phyloP scores from a whole-genome alignment of 176 grass and related monocot species.

The Eragrostis nindensis region DNA sequence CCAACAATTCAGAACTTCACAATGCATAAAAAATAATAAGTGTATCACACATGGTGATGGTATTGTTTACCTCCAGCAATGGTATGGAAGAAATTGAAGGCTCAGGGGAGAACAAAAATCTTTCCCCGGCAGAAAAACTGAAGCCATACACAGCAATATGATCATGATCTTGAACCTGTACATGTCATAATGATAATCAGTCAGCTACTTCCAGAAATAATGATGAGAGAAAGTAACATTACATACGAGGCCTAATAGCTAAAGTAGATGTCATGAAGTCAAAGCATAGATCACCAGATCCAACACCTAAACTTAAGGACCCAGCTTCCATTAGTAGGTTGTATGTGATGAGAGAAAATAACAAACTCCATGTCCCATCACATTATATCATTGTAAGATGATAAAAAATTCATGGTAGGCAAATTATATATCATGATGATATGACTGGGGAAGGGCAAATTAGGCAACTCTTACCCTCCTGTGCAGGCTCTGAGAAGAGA shows the following conservation, averaged over 20 bases:
- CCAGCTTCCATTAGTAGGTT: not conserved
- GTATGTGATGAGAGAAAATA: too few relatives aligned
- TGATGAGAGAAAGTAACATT: slow-evolving; percentile 32
- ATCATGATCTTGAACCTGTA: slow-evolving; percentile 68
- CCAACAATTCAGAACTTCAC: not conserved
- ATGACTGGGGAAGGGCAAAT: too few relatives aligned
- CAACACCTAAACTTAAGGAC: slow-evolving; percentile 25
- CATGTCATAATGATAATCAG: slow-evolving; percentile 40
- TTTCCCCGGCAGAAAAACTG: slow-evolving; percentile 71
- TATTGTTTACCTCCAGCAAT: slow-evolving; percentile 75
- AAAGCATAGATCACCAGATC: slow-evolving; percentile 10
- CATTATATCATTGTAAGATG: too few relatives aligned
- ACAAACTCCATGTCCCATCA: too few relatives aligned
- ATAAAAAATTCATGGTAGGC: too few relatives aligned
- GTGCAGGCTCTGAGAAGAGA: too few relatives aligned
- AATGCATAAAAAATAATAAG: slow-evolving; percentile 32
- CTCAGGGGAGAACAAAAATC: slow-evolving; percentile 57
- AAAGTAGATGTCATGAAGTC: slow-evolving; percentile 6
- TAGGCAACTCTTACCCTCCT: too few relatives aligned
- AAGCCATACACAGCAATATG: slow-evolving; percentile 67
- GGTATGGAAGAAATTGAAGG: slow-evolving; percentile 57
- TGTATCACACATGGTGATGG: not conserved
- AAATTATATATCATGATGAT: too few relatives aligned
- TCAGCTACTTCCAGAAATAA: slow-evolving; percentile 42
- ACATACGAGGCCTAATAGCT: not conserved